phyloP scores from a whole-genome alignment of 2,329 filamentous ascomycete genomes.

The Bipolaris victoriae region DNA sequence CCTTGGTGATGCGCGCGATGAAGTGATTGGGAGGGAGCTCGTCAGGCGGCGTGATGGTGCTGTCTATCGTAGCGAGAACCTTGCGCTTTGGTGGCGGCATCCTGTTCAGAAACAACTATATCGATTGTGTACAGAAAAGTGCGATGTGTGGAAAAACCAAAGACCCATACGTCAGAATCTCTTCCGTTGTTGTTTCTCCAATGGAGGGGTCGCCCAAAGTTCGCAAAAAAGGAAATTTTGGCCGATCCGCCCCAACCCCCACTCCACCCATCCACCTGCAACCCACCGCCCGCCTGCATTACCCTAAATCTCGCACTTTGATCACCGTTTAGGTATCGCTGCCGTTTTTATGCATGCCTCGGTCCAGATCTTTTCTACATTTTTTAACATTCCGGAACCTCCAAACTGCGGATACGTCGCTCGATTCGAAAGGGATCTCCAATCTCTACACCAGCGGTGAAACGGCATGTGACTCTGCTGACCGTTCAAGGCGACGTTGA shows the following conservation, averaged over 20 bases:
- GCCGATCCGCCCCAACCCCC: constrained; percentile 4
- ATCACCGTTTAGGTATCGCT: constrained; percentile 15
- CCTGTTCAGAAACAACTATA: neutral
- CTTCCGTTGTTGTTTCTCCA: neutral
- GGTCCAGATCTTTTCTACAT: neutral
- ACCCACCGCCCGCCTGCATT: neutral
- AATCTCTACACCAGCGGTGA: neutral
- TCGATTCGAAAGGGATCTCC: neutral
- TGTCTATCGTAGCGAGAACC: constrained; percentile 77
- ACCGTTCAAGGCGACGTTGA: neutral
- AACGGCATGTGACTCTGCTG: neutral
- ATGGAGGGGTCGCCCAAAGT: constrained; percentile 18
- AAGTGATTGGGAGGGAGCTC: constrained; percentile 59
- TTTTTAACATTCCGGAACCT: neutral
- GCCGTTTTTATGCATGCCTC: neutral
- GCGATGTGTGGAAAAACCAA: neutral
- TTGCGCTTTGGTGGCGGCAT: constrained; percentile 81
- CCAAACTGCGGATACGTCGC: constrained; percentile 1
- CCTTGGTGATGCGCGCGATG: constrained; percentile 79
- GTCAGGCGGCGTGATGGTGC: constrained; percentile 67
- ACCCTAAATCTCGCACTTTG: constrained; percentile 16
- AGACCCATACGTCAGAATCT: neutral
- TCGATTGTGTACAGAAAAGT: neutral
- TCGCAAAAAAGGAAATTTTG: constrained; percentile 8
- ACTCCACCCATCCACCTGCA: too few relatives aligned